Evolutionary conservation across 1,284 basidiomycete species (phyloP), one percentile per base, ranked within the genome.

Genomic region (Ceratobasidium sp.): DNA sequence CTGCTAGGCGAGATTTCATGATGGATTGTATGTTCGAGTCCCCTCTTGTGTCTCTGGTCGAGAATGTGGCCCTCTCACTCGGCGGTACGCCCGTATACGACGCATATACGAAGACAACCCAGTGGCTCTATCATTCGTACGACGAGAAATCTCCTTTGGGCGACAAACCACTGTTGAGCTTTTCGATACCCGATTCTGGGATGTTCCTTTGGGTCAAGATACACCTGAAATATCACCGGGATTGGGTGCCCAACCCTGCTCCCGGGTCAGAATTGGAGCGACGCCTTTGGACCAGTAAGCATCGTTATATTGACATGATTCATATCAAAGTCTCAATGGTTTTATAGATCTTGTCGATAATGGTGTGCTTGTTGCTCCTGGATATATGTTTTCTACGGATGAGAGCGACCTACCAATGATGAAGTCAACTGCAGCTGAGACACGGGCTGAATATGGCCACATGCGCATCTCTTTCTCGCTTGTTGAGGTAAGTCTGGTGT

Each of bases 171-270:
- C 79, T 91, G 75, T 88, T 93, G 79, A 90, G 88, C 54, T 90
- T 93, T 80, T 87, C 92, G 5, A 90, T 92, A 6, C 92, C 93
- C 0, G 87, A 87, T 0, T 85, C 89, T 31, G 90, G 90, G 8
- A 91, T 92, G 90, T 91, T 91, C 81, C 76, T 90, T 54, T 91
- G 90, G 90, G 87, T 94, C 54, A 86, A 86, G 76, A 80, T 94
- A 27, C 87, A 93, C 81, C 85, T 94, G 56, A 85, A 88, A 57
- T 83, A 87, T 67, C 89, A 90, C 80, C 89, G 89, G 0, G 64
- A 60, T 17, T 78, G 33, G 77, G 62, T 73, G 33, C 60, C 56
- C 50, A 79, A 65, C 27, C 76, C 77, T 5, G 79, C 85, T 24
- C 84, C 84, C 22, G 82, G 82, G 57, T 83, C 87, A 66, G 81